Evolutionary conservation across 768 basidiomycete species (phyloP).

Genomic region (Chiua virens): DNA sequence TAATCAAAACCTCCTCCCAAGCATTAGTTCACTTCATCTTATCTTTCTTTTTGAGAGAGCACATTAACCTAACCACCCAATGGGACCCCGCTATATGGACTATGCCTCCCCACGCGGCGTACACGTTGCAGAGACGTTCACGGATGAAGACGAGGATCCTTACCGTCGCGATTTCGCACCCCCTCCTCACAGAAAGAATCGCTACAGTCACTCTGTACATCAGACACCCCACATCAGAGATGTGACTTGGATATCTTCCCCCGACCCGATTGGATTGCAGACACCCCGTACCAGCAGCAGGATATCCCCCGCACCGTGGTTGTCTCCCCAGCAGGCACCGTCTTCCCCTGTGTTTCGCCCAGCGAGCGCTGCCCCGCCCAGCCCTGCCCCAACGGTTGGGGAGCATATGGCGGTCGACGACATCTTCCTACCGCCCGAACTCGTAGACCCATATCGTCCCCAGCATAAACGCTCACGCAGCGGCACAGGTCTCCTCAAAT

Average conservation of each 20-base stretch:
- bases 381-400: conserved; percentile 27
- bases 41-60: too few relatives aligned
- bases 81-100: conserved; percentile 25
- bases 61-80: neutral
- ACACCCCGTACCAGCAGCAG: conserved; percentile 1
- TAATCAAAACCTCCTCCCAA: too few relatives aligned
- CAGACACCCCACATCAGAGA: conserved; percentile 25
- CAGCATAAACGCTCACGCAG: conserved; percentile 3
- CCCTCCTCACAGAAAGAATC: conserved; percentile 17
- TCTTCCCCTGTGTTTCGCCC: conserved; percentile 15
- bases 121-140: conserved; percentile 21
- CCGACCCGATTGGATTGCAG: conserved; percentile 12
- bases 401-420: conserved; percentile 32
- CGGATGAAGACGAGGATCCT: conserved; percentile 9
- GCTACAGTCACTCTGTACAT: conserved; percentile 18
- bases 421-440: neutral
- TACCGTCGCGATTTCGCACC: conserved; percentile 2
- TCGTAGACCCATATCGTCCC: conserved; percentile 5
- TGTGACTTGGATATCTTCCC: conserved; percentile 23
- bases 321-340: neutral
- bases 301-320: conserved; percentile 2
- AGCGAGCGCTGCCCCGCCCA: conserved; percentile 12
- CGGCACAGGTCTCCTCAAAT: conserved; percentile 23
- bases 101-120: conserved; percentile 25
- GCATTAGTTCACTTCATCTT: too few relatives aligned